A percentile compares a stretch with the other conserved stretches of the same genome.
Evolutionary conservation across 306 rosid genomes (phyloP).

Genomic region (Gastrolobium villosum): DNA sequence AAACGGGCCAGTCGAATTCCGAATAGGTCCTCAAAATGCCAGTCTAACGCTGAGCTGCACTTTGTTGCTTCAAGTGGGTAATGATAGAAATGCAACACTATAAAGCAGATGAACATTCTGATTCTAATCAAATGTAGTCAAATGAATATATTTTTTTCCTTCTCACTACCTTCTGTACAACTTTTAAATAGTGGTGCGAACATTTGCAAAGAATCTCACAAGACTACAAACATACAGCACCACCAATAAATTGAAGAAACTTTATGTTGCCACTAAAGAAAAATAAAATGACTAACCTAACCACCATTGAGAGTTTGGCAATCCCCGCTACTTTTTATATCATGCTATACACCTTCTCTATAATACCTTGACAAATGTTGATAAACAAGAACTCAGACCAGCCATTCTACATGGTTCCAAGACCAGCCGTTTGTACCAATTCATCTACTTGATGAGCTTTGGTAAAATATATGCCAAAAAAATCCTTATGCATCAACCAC

Average conservation of each 20-base stretch:
- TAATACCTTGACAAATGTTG: slow-evolving; percentile 45
- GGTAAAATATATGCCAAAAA: slow-evolving; percentile 41
- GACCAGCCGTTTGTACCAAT: slow-evolving; percentile 37
- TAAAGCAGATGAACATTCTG: slow-evolving; percentile 43
- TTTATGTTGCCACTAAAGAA: slow-evolving; percentile 52
- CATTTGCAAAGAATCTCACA: slow-evolving; percentile 44
- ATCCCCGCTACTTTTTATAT: slow-evolving; percentile 33
- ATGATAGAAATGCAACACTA: slow-evolving; percentile 48
- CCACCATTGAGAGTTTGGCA: slow-evolving; percentile 53
- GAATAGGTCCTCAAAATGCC: slow-evolving; percentile 12
- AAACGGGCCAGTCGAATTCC: slow-evolving; percentile 13
- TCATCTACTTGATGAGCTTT: slow-evolving; percentile 32
- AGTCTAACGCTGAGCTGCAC: slow-evolving; percentile 38
- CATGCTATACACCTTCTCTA: slow-evolving; percentile 30
- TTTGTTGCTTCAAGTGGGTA: slow-evolving; percentile 49
- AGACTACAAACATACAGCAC: slow-evolving; percentile 48
- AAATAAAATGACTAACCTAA: slow-evolving; percentile 54
- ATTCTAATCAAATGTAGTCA: slow-evolving; percentile 40
- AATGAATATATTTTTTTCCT: slow-evolving; percentile 32
- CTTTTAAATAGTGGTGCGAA: slow-evolving; percentile 45
- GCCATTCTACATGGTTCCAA: slow-evolving; percentile 44
- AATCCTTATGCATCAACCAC: slow-evolving; percentile 41
- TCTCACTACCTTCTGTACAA: slow-evolving; percentile 42
- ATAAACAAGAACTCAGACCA: slow-evolving; percentile 40
- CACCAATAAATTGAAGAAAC: slow-evolving; percentile 44